Percentiles rank a stretch among this genome's conserved stretches.
Conservation (phyloP, 1,284 basidiomycete species). For the Tilletia horrida region DNA sequence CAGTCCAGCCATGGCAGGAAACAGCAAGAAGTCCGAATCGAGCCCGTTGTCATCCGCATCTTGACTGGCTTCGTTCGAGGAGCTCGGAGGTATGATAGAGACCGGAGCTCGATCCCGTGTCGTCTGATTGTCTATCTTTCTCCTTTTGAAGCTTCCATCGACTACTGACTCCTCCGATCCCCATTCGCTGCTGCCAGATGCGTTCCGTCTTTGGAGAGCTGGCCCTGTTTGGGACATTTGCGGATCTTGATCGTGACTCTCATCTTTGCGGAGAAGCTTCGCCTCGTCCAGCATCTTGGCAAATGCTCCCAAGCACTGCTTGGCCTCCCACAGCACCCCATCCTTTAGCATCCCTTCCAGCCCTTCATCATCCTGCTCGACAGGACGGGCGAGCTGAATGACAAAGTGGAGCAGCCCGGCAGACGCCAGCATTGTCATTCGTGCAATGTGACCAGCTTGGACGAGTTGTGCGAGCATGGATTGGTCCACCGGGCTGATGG, state of each 20-base stretch:
- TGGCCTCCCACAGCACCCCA: background rate
- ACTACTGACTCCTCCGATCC: background rate
- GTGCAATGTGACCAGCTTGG: background rate
- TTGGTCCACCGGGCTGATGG: background rate
- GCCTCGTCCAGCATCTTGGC: background rate
- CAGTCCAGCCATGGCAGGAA: background rate
- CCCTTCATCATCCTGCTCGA: background rate
- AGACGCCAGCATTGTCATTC: background rate
- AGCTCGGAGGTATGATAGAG: background rate
- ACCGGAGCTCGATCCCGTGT: background rate
- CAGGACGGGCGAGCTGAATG: background rate
- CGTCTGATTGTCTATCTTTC: background rate
- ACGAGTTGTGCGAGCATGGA: background rate
- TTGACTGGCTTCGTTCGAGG: background rate
- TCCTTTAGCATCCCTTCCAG: background rate
- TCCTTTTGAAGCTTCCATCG: background rate
- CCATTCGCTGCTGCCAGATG: too few relatives aligned
- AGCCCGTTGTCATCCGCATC: background rate
- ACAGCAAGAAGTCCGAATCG: background rate
- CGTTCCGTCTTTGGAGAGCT: too few relatives aligned
- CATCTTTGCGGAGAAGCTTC: background rate
- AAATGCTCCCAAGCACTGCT: background rate
- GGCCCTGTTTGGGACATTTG: background rate
- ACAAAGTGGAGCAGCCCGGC: conserved; percentile 7
- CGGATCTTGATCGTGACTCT: background rate